These are phyloP conservation scores for Oryza punctata DNA, from an alignment of 176 grass and related monocot genomes.

Conservation along the genomic window DNA sequence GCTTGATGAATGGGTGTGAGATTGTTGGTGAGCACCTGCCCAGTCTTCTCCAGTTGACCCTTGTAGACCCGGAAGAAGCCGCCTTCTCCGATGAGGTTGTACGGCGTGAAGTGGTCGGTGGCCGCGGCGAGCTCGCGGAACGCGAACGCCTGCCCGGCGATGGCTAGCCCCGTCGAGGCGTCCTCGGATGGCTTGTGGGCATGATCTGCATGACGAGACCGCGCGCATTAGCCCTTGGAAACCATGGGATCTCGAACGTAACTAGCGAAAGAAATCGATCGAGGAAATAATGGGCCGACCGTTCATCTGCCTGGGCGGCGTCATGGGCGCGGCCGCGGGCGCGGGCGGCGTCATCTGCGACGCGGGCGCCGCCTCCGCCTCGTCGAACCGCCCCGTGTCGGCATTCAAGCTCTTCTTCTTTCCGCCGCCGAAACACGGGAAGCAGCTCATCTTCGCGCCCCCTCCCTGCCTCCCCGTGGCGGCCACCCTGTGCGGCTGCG, in stretches of 20 bases:
- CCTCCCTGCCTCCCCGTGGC: constrained; percentile 20
- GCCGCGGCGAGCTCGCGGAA: constrained; percentile 78
- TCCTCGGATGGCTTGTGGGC: constrained; percentile 16
- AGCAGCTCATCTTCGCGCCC: constrained; percentile 64
- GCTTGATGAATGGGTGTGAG: neutral
- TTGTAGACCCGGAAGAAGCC: constrained; percentile 80
- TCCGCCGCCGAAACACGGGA: constrained; percentile 60
- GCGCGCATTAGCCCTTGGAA: neutral
- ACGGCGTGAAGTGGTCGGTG: constrained; percentile 71
- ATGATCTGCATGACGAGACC: constrained; percentile 21
- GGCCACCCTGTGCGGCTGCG: neutral
- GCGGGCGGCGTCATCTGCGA: constrained; percentile 41
- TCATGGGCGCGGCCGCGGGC: neutral
- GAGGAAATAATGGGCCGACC: neutral
- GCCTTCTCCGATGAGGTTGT: constrained; percentile 71
- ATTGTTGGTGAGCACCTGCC: constrained; percentile 43
- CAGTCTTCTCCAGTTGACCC: constrained; percentile 62
- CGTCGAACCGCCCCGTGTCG: neutral
- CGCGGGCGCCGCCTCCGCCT: neutral
- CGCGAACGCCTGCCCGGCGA: constrained; percentile 56
- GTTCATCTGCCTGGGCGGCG: neutral
- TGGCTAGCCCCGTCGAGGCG: constrained; percentile 7
- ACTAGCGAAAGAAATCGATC: neutral
- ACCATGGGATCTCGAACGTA: neutral
- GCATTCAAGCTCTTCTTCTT: constrained; percentile 16